A percentile compares a stretch with the other conserved stretches of the same genome.
Conservation (phyloP, 306 rosid species). For the Trichosanthes cucumerina region DNA sequence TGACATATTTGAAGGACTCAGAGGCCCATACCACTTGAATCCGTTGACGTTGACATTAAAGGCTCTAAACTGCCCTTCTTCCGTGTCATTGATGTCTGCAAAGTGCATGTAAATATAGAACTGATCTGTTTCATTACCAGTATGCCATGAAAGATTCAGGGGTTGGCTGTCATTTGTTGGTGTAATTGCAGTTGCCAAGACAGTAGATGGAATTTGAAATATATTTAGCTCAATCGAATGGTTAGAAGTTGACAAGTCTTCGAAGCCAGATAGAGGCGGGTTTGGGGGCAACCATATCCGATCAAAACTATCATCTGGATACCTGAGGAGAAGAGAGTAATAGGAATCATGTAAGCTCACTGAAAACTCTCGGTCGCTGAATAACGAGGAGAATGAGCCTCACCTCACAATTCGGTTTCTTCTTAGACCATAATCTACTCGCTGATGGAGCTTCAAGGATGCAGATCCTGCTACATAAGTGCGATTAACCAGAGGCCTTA, state of each 20-base stretch:
- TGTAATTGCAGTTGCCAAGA: slow-evolving; percentile 27
- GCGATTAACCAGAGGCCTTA: slow-evolving; percentile 12
- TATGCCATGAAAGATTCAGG: slow-evolving; percentile 14
- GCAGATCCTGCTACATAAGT: slow-evolving; percentile 12
- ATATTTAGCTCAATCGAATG: not conserved
- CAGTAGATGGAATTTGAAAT: slow-evolving; percentile 23
- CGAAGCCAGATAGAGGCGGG: not conserved
- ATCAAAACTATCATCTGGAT: slow-evolving; percentile 24
- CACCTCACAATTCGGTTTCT: not conserved
- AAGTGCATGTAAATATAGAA: slow-evolving; percentile 31
- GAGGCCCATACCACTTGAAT: not conserved
- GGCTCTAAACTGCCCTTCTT: slow-evolving; percentile 18
- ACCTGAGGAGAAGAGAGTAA: slow-evolving; percentile 20
- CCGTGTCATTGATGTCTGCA: slow-evolving; percentile 17
- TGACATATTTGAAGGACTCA: not conserved
- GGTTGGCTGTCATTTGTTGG: not conserved
- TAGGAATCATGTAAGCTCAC: not conserved
- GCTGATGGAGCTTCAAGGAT: slow-evolving; percentile 12
- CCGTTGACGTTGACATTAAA: slow-evolving; percentile 25
- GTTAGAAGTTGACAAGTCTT: not conserved
- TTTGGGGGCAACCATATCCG: slow-evolving; percentile 36
- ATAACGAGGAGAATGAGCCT: not conserved
- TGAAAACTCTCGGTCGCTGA: not conserved
- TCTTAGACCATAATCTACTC: slow-evolving; percentile 13
- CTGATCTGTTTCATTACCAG: not conserved